Evolutionary conservation across 495 filamentous ascomycete genomes (phyloP).

Genomic region (Filosporella fistucella): DNA sequence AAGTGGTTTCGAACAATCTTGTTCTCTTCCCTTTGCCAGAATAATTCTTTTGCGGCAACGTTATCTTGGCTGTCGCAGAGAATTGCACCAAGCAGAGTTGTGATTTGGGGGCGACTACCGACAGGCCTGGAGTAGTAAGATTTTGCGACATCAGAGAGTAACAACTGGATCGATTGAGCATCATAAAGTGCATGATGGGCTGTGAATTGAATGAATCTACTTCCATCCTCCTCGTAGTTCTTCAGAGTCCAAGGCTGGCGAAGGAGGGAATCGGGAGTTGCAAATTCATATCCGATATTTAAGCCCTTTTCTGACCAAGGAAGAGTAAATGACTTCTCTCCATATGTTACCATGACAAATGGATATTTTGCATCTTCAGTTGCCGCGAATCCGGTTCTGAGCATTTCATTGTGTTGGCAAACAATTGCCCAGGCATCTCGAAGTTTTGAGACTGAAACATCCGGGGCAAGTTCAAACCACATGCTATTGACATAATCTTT

Average conservation of each 20-base stretch:
- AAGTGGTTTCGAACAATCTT: slow-evolving; percentile 56
- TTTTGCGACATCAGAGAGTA: slow-evolving; percentile 51
- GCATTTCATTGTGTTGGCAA: slow-evolving; percentile 16
- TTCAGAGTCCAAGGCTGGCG: slow-evolving; percentile 39
- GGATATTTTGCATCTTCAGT: slow-evolving; percentile 24
- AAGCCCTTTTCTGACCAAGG: slow-evolving; percentile 38
- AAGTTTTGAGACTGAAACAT: slow-evolving; percentile 6
- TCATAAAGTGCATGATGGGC: slow-evolving; percentile 79
- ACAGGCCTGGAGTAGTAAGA: slow-evolving; percentile 29
- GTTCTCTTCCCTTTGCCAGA: slow-evolving; percentile 56
- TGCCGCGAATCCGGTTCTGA: slow-evolving; percentile 19
- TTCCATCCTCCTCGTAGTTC: slow-evolving; percentile 21
- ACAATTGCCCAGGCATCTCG: slow-evolving; percentile 18
- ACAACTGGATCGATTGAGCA: slow-evolving; percentile 57
- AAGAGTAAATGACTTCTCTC: slow-evolving; percentile 21
- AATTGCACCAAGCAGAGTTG: slow-evolving; percentile 44
- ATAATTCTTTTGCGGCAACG: slow-evolving; percentile 35
- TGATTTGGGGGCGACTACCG: slow-evolving; percentile 25
- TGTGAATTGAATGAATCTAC: slow-evolving; percentile 39
- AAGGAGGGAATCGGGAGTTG: slow-evolving; percentile 2
- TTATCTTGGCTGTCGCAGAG: slow-evolving; percentile 35
- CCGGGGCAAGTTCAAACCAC: slow-evolving; percentile 34
- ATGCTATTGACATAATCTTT: slow-evolving; percentile 59
- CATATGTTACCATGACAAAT: slow-evolving; percentile 57
- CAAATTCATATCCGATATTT: too few relatives aligned